phyloP scores from a whole-genome alignment of 1,284 basidiomycete genomes.

The Ustilago curta region DNA sequence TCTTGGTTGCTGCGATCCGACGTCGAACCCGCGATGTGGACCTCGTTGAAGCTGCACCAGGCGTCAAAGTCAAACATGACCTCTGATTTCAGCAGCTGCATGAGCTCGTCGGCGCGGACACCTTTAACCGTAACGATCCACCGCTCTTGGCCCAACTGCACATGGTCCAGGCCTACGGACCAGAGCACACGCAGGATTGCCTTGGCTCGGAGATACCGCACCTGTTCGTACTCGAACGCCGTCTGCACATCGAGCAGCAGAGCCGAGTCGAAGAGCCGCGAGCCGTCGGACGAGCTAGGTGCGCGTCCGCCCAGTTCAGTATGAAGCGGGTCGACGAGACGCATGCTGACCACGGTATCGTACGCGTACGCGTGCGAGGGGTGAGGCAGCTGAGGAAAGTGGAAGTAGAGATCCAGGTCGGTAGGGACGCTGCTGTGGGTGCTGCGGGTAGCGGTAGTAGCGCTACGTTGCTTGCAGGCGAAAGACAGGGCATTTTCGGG shows the following conservation, averaged over 20 bases:
- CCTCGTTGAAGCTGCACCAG: slow-evolving; percentile 10
- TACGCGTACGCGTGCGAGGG: no score
- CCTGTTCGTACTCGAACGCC: slow-evolving; percentile 30
- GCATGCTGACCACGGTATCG: slow-evolving; percentile 16
- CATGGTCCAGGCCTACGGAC: not conserved
- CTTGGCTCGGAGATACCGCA: slow-evolving; percentile 32
- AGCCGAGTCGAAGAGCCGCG: slow-evolving; percentile 27
- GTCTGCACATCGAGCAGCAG: slow-evolving; percentile 29
- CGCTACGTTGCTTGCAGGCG: not conserved
- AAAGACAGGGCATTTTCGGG: slow-evolving; percentile 13
- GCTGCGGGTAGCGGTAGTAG: not conserved
- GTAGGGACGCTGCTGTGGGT: not conserved
- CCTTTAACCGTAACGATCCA: slow-evolving; percentile 15
- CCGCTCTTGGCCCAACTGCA: slow-evolving; percentile 13
- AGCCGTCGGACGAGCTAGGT: not conserved
- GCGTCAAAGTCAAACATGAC: slow-evolving; percentile 1
- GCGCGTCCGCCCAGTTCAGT: slow-evolving; percentile 23
- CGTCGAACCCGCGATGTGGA: no score
- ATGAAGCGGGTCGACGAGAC: slow-evolving; percentile 31
- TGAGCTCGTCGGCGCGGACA: not conserved
- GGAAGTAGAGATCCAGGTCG: slow-evolving; percentile 25
- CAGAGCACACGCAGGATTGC: slow-evolving; percentile 29
- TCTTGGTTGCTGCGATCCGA: no score
- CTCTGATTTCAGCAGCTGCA: not conserved
- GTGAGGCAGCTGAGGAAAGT: slow-evolving; percentile 16